These are phyloP conservation scores for Fusarium nisikadoi DNA, from an alignment of 2,329 filamentous ascomycete species.

Conservation along the genomic window DNA sequence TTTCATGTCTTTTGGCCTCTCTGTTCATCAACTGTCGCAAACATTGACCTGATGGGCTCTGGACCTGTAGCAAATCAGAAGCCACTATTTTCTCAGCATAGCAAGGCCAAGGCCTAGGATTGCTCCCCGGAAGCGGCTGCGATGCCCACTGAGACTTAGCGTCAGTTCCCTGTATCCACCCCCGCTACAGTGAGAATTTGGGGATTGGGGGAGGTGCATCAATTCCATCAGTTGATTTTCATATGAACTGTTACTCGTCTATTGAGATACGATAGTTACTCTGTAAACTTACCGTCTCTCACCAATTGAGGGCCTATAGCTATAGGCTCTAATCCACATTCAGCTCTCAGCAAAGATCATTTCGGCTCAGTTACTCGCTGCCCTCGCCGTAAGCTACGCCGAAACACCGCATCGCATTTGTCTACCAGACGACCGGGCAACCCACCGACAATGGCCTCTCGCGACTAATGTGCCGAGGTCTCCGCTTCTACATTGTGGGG, in stretches of 20 bases:
- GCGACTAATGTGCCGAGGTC: conserved; percentile 42
- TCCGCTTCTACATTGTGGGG: conserved; percentile 39
- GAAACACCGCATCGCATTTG: conserved; percentile 35
- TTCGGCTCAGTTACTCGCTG: neutral
- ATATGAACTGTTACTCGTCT: neutral
- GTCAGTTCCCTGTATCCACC: conserved; percentile 33
- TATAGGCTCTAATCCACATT: neutral
- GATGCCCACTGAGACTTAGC: conserved; percentile 34
- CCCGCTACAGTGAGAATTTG: conserved; percentile 29
- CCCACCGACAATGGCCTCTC: conserved; percentile 32
- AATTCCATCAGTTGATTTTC: neutral
- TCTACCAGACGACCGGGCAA: conserved; percentile 38
- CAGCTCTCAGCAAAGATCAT: neutral
- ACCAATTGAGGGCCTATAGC: neutral
- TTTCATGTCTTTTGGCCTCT: neutral
- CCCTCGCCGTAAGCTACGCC: conserved; percentile 43
- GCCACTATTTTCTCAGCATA: conserved; percentile 44
- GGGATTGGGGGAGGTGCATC: conserved; percentile 14
- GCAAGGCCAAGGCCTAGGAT: conserved; percentile 12
- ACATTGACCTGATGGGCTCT: conserved; percentile 10
- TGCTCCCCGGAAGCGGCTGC: conserved; percentile 37
- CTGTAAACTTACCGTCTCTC: neutral
- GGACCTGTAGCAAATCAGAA: conserved; percentile 40
- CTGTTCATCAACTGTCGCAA: conserved; percentile 5
- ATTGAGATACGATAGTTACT: neutral